These are phyloP conservation scores for Caryopteris hybrid DNA, from an alignment of 305 asterid species.

Conservation along the genomic window DNA sequence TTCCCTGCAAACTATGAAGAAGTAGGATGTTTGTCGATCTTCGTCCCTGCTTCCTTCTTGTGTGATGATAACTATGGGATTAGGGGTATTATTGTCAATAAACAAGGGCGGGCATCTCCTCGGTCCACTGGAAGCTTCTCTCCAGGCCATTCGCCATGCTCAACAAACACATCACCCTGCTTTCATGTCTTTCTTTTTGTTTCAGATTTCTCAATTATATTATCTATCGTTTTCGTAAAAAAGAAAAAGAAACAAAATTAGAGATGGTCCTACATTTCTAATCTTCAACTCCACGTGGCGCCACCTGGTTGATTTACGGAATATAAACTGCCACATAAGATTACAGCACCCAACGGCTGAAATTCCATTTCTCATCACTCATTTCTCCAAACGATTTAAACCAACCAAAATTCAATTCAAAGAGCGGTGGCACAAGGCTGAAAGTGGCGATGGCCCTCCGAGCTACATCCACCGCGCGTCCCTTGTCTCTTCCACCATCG, in stretches of 20 bases:
- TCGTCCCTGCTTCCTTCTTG: too few species aligned
- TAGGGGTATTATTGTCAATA: too few species aligned
- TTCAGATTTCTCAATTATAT: too few species aligned
- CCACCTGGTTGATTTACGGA: background rate
- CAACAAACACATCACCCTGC: too few species aligned
- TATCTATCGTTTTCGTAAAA: too few species aligned
- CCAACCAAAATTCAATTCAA: conserved; percentile 20
- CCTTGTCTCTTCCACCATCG: conserved; percentile 39
- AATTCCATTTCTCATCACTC: conserved; percentile 5
- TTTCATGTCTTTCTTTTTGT: too few species aligned
- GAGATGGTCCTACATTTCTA: background rate
- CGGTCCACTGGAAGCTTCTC: too few species aligned
- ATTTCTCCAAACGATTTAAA: conserved; percentile 4
- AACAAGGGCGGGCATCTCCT: too few species aligned
- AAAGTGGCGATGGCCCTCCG: conserved; percentile 77
- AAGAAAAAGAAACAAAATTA: background rate
- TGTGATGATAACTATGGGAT: too few species aligned
- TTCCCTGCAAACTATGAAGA: too few species aligned
- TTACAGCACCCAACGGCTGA: background rate
- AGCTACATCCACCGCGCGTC: conserved; percentile 71
- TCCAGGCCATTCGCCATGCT: too few species aligned
- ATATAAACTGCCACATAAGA: conserved; percentile 16
- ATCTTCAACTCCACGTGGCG: conserved; percentile 30
- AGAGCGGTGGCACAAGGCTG: conserved; percentile 25
- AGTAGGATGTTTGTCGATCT: too few species aligned